Evolutionary conservation across 305 asterid species (phyloP).

Genomic region (Fraxinus sp.): DNA sequence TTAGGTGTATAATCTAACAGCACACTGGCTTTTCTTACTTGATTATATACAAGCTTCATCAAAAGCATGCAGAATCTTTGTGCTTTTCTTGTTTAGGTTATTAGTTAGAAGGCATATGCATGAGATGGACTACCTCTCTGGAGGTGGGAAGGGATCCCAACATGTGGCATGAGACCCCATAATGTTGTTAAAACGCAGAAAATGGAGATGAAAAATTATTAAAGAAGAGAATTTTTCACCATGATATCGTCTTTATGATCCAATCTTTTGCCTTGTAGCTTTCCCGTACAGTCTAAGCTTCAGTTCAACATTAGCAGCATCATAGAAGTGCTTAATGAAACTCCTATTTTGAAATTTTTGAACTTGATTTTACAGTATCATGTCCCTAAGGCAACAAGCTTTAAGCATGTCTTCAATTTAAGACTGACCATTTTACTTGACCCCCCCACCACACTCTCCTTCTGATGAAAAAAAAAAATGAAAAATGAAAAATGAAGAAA

Average conservation of each 20-base stretch:
- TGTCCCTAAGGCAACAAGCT: not conserved
- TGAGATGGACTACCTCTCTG: not conserved
- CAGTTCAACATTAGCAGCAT: not conserved
- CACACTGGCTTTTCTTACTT: not conserved
- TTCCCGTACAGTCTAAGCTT: not conserved
- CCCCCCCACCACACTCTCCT: not conserved
- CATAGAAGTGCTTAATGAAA: conserved; percentile 1
- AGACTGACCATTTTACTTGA: not conserved
- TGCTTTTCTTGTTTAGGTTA: not conserved
- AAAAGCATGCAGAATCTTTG: not conserved
- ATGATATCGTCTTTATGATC: conserved; percentile 10
- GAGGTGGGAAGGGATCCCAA: not conserved
- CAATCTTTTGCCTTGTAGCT: not conserved
- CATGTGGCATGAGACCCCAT: not conserved
- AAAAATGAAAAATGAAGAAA: not conserved
- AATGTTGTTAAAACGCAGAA: not conserved
- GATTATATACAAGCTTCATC: not conserved
- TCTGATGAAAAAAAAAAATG: no score
- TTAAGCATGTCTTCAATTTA: not conserved
- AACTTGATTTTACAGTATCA: not conserved
- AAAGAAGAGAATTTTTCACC: not conserved
- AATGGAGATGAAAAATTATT: not conserved
- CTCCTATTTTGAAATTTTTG: not conserved
- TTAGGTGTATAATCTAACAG: not conserved
- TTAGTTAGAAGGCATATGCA: not conserved